These are phyloP conservation scores for Saccharomycopsis sp. DNA, from an alignment of 805 yeast genomes.

Conservation along the genomic window DNA sequence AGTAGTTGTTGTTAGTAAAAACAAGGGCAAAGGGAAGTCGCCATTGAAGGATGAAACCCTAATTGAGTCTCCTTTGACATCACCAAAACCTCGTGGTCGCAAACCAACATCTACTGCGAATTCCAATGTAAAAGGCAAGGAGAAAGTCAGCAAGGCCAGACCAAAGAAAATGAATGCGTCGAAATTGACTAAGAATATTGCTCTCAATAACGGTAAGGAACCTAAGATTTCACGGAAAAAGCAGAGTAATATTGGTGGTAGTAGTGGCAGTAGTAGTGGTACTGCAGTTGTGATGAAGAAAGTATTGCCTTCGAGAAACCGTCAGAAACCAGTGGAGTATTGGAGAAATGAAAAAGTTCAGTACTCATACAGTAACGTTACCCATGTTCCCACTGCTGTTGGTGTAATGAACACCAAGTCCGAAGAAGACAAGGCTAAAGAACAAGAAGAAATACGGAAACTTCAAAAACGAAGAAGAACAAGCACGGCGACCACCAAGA, in stretches of 20 bases:
- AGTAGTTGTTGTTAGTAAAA: not conserved
- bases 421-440: too few species aligned
- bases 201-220: constrained; percentile 14
- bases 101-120: too few species aligned
- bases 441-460: too few species aligned
- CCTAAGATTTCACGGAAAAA: too few species aligned
- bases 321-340: constrained; percentile 65
- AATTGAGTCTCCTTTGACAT: too few species aligned
- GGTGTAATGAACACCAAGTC: constrained; percentile 43
- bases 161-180: not conserved
- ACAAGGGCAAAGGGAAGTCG: too few species aligned
- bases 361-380: constrained; percentile 37
- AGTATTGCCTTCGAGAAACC: too few species aligned
- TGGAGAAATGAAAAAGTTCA: constrained; percentile 80
- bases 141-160: too few species aligned
- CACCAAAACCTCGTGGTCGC: too few species aligned
- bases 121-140: too few species aligned
- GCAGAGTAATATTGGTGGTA: not conserved
- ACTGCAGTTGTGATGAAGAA: not conserved
- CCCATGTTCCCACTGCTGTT: constrained; percentile 48
- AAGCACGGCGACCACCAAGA: not conserved
- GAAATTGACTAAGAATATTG: constrained; percentile 22
- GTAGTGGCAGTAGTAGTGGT: not conserved
- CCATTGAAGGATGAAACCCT: too few species aligned
- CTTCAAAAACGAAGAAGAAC: constrained; percentile 7